Evolutionary conservation across 257 asterid genomes (phyloP).

Genomic region (Capsicum baccatum): DNA sequence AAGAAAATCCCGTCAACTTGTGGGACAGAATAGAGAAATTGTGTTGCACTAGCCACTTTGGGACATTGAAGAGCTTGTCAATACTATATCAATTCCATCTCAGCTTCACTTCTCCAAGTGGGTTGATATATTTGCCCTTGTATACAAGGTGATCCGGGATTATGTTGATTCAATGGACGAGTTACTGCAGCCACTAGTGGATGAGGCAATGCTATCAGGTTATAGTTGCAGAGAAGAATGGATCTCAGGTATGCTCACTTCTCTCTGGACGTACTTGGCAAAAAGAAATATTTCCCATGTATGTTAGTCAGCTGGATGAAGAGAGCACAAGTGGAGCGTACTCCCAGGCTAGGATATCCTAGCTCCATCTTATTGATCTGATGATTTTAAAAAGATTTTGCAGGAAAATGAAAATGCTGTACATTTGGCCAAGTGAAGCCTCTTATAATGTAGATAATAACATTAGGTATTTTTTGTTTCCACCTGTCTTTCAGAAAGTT

Average conservation of each 20-base stretch:
- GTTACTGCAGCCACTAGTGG: too few species aligned
- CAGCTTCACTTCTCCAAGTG: too few species aligned
- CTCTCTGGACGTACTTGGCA: too few species aligned
- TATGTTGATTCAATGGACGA: too few species aligned
- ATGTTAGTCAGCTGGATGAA: neutral
- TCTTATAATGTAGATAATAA: neutral
- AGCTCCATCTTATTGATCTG: slow-evolving; percentile 82
- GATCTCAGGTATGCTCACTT: too few species aligned
- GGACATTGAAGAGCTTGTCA: slow-evolving; percentile 26
- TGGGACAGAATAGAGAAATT: slow-evolving; percentile 57
- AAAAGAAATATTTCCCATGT: too few species aligned
- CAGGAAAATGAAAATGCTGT: neutral
- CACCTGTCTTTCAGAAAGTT: neutral
- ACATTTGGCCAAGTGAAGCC: neutral
- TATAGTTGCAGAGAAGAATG: slow-evolving; percentile 91
- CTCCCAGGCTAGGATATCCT: slow-evolving; percentile 67
- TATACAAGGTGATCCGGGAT: too few species aligned
- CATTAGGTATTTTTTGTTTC: neutral
- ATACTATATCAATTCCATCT: too few species aligned
- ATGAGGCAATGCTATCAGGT: too few species aligned
- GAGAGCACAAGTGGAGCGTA: slow-evolving; percentile 51
- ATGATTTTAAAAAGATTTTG: slow-evolving; percentile 40
- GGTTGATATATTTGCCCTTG: too few species aligned
- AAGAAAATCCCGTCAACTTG: slow-evolving; percentile 85
- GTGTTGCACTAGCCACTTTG: slow-evolving; percentile 85